phyloP scores from a whole-genome alignment of 345 rosid species.

The Linum tenue region DNA sequence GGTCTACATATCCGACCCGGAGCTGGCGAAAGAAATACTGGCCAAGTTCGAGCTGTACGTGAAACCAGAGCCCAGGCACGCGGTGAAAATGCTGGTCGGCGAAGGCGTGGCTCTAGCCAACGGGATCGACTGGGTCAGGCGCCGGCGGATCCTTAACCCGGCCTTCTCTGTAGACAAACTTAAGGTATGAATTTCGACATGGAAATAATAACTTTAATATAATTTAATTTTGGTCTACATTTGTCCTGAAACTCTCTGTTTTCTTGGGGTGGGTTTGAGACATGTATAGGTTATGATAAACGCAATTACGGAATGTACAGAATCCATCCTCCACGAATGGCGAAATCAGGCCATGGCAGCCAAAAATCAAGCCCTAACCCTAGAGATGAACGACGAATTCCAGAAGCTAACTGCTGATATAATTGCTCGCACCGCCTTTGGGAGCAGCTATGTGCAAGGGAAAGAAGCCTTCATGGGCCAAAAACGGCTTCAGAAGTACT shows the following conservation, averaged over 20 bases:
- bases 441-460: conserved; percentile 70
- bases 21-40: conserved; percentile 56
- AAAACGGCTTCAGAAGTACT: conserved; percentile 51
- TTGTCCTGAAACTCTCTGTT: neutral
- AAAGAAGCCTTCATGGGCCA: conserved; percentile 60
- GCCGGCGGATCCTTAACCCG: conserved; percentile 56
- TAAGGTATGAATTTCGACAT: too few relatives aligned
- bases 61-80: conserved; percentile 47
- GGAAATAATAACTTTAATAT: too few relatives aligned
- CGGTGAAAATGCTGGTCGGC: conserved; percentile 54
- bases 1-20: conserved; percentile 65
- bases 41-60: conserved; percentile 53
- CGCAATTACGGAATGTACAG: conserved; percentile 36
- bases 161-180: conserved; percentile 78
- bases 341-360: conserved; percentile 18
- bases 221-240: too few relatives aligned
- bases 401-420: conserved; percentile 65
- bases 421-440: conserved; percentile 68
- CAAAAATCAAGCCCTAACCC: conserved; percentile 28
- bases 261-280: neutral
- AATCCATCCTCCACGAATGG: conserved; percentile 50
- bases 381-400: conserved; percentile 58
- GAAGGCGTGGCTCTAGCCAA: conserved; percentile 65
- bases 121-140: conserved; percentile 73
- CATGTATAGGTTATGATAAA: conserved; percentile 40